Evolutionary conservation across 331 rosid species (phyloP), one percentile per base, ranked within the genome.

Genomic region (Pyracantha coccinea): DNA sequence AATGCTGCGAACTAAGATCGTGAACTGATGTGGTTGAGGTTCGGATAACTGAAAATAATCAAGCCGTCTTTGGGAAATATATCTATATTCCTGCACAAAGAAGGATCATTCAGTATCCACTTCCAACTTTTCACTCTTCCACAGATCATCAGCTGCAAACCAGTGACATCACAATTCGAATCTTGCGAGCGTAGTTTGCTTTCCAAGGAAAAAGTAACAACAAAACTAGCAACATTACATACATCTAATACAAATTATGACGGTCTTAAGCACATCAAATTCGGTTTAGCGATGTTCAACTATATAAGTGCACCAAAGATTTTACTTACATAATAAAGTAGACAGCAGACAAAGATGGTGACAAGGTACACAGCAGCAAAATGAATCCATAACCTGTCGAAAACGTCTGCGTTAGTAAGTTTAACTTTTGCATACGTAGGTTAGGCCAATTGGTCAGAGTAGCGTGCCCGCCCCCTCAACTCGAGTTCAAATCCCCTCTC

Each of bases 1-100:
- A 66, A 92, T 88, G 82, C 91, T 84, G 28, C 73, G 93, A 80
- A 90, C 97, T 82, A 95, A 81, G 84, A 95, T 72, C 41, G 98
- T 88, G 85, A 95, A 92, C 66, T 92, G 96, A 81, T 92, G 99
- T 25, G 96, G 97, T 75, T 86, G 94, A 57, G 97, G 99, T 77
- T 91, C 64, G 80, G 97, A 92, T 71, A 96, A 83, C 84, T 82
- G 71, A 77, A 95, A 95, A 83, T 89, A 92, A 60, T 89, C 89
- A 24, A 85, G 78, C 83, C 97, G 90, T 82, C 74, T 87, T 9
- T 86, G 83, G 77, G 97, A 84, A 69, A 95, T 83, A 81, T 89
- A 83, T 15, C 71, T 84, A 74, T 89, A 95, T 77, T 95, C 97
- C 97, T 92, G 96, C 80, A 85, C 47, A 83, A 78, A 29, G 33